Evolutionary conservation across 805 yeast genomes (phyloP).

Genomic region (Nakazawaea peltata): DNA sequence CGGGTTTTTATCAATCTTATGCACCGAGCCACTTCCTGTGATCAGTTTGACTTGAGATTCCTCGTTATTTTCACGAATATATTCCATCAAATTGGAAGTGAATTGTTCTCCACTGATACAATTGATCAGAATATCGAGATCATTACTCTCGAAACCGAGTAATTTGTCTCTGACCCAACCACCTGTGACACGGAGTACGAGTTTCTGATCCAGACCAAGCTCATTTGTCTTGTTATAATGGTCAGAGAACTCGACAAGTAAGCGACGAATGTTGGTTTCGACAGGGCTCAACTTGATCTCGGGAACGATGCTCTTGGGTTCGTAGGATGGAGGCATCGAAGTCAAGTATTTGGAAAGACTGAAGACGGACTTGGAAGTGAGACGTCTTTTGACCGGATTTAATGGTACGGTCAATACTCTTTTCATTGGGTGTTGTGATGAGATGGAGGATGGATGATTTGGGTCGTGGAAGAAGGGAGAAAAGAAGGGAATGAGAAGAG

Average conservation of each 20-base stretch:
- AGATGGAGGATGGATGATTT: too few relatives aligned
- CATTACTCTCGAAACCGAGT: conserved; percentile 72
- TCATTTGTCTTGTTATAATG: conserved; percentile 22
- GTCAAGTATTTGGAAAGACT: background rate
- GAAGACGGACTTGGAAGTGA: background rate
- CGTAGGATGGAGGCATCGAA: conserved; percentile 4
- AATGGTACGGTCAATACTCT: conserved; percentile 1
- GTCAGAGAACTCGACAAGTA: conserved; percentile 33
- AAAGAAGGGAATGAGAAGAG: too few relatives aligned
- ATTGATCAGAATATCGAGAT: conserved; percentile 88
- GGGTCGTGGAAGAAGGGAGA: too few relatives aligned
- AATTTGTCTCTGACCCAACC: conserved; percentile 98
- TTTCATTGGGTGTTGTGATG: too few relatives aligned
- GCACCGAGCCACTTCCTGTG: conserved; percentile 33
- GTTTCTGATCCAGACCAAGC: conserved; percentile 15
- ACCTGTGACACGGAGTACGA: conserved; percentile 79
- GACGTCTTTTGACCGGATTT: background rate
- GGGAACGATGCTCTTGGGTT: conserved; percentile 1
- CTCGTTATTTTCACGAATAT: conserved; percentile 21
- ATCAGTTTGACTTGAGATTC: conserved; percentile 6
- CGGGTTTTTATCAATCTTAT: conserved; percentile 86
- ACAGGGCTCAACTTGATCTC: conserved; percentile 28
- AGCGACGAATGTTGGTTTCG: conserved; percentile 31
- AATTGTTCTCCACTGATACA: conserved; percentile 78
- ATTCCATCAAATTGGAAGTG: conserved; percentile 58